Conservation (phyloP, 208 protist genomes). For the Trypanosoma avium region DNA sequence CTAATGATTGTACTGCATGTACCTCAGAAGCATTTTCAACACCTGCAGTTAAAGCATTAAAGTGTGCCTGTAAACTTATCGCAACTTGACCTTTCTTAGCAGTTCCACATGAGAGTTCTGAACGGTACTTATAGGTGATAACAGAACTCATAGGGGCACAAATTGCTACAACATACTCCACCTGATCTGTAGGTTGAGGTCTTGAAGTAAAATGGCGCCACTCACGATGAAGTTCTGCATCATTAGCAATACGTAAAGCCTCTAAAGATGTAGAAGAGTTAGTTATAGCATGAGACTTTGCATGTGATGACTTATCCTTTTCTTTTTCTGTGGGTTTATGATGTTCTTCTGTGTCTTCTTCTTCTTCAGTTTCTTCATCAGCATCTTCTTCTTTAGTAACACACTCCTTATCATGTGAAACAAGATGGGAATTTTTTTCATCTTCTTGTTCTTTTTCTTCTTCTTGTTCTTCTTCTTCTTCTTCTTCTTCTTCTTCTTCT, state of each 20-base stretch:
- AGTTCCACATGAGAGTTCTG: slow-evolving; percentile 33
- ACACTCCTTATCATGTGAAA: not conserved
- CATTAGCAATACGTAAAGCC: slow-evolving; percentile 1
- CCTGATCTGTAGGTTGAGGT: slow-evolving; percentile 9
- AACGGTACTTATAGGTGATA: slow-evolving; percentile 43
- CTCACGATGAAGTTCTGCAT: slow-evolving; percentile 22
- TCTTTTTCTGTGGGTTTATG: not conserved
- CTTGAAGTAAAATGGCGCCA: slow-evolving; percentile 17
- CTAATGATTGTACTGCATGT: slow-evolving; percentile 27
- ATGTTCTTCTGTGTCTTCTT: slow-evolving; percentile 13
- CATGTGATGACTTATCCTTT: not conserved
- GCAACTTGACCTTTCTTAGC: slow-evolving; percentile 54
- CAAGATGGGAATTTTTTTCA: not conserved
- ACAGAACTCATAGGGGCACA: slow-evolving; percentile 35
- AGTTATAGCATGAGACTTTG: not conserved
- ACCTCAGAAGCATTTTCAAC: slow-evolving; percentile 13
- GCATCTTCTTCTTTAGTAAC: not conserved
- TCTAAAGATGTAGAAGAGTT: not conserved
- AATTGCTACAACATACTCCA: slow-evolving; percentile 21
- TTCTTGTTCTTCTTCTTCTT: slow-evolving; percentile 2
- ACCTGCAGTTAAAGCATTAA: slow-evolving; percentile 21
- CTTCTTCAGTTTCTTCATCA: slow-evolving; percentile 5
- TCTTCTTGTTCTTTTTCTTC: not conserved
- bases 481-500: slow-evolving; percentile 19
- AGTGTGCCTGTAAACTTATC: slow-evolving; percentile 27